Percentiles rank a stretch among this genome's conserved stretches.
phyloP scores from a whole-genome alignment of 805 yeast species.

The Priceomyces castillae region DNA sequence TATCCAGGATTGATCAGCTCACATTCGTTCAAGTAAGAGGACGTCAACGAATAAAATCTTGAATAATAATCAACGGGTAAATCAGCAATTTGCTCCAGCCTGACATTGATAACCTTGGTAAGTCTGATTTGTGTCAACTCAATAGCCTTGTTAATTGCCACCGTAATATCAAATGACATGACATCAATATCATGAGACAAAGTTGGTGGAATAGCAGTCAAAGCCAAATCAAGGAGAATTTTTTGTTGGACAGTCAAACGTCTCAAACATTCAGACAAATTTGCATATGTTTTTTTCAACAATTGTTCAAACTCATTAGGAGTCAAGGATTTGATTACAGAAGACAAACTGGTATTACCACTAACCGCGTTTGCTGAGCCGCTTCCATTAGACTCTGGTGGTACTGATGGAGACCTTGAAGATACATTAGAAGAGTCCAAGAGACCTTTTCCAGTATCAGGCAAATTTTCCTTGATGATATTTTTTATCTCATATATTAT shows the following conservation, averaged over 20 bases:
- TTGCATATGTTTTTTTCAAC: conserved; percentile 58
- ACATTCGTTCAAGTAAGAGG: conserved; percentile 75
- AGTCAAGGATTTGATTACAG: conserved; percentile 60
- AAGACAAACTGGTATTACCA: conserved; percentile 20
- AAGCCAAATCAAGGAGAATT: conserved; percentile 67
- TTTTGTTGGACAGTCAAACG: conserved; percentile 79
- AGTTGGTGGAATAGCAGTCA: conserved; percentile 27
- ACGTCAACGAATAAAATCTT: conserved; percentile 61
- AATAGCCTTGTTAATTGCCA: conserved; percentile 63
- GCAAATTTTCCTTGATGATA: conserved; percentile 64
- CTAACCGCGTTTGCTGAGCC: conserved; percentile 2
- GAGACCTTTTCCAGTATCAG: conserved; percentile 32
- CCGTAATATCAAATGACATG: conserved; percentile 63
- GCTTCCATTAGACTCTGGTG: conserved; percentile 16
- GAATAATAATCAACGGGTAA: conserved; percentile 61
- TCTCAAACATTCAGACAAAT: conserved; percentile 68
- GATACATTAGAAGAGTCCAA: conserved; percentile 24
- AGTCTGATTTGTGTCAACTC: conserved; percentile 71
- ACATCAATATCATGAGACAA: conserved; percentile 33
- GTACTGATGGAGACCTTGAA: conserved; percentile 29
- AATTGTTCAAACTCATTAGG: conserved; percentile 74
- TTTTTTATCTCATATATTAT: conserved; percentile 70
- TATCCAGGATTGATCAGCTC: conserved; percentile 75
- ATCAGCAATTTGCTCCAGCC: conserved; percentile 67
- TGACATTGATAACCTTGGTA: conserved; percentile 71